Evolutionary conservation across 139 green algal species (phyloP).

Genomic region (Microglena sp.): DNA sequence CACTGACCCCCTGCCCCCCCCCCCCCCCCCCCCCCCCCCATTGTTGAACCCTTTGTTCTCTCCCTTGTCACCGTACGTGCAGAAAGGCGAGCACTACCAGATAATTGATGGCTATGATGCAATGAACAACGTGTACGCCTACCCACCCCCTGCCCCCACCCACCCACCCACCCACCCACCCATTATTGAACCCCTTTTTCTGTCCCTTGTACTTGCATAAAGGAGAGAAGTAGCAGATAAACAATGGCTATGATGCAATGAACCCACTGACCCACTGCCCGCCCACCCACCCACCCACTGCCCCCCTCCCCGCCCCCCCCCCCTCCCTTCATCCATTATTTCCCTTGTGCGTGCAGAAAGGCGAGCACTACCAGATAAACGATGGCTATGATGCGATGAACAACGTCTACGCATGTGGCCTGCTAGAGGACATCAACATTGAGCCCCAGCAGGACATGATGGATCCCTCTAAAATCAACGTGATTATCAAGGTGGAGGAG

Average conservation of each 20-base stretch:
- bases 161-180: no score
- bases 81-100: slow-evolving; percentile 54
- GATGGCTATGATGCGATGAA: slow-evolving; percentile 56
- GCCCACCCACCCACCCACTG: neutral
- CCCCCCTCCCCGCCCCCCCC: neutral
- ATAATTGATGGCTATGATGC: slow-evolving; percentile 52
- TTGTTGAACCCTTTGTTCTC: no score
- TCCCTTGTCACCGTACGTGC: no score
- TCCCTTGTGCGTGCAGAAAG: slow-evolving; percentile 25
- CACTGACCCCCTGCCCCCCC: neutral
- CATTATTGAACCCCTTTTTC: neutral
- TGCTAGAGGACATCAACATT: slow-evolving; percentile 55
- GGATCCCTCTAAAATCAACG: slow-evolving; percentile 48
- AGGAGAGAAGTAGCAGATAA: slow-evolving; percentile 50
- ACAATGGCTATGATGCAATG: slow-evolving; percentile 22
- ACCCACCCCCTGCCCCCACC: no score
- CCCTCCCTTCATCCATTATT: neutral
- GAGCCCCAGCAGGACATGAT: slow-evolving; percentile 46
- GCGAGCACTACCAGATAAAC: slow-evolving; percentile 53
- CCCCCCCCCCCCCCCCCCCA: no score
- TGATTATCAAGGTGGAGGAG: slow-evolving; percentile 33
- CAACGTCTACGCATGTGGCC: slow-evolving; percentile 43
- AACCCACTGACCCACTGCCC: neutral
- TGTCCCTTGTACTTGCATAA: slow-evolving; percentile 26
- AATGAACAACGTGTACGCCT: slow-evolving; percentile 51